A percentile compares a stretch with the other conserved stretches of the same genome.
phyloP scores from a whole-genome alignment of 1,139 yeast genomes.

The Lodderomyces orthopsilosis region DNA sequence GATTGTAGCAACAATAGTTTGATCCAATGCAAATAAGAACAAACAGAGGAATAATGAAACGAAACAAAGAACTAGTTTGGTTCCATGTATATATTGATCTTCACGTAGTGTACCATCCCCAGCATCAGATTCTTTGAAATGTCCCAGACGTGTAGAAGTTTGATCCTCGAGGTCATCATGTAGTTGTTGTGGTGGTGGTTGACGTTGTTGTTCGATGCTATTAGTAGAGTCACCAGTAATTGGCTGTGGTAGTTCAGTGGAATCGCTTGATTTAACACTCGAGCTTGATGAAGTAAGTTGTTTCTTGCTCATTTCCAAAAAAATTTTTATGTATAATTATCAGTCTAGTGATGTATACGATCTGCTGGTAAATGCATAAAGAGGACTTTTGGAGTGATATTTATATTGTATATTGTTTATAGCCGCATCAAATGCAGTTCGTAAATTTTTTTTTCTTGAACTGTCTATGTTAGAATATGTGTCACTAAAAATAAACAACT shows the following conservation, averaged over 20 bases:
- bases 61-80: slow-evolving; percentile 25
- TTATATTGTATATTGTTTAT: not conserved
- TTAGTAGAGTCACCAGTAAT: not conserved
- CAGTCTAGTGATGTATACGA: not conserved
- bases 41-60: slow-evolving; percentile 28
- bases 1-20: slow-evolving; percentile 38
- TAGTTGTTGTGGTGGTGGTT: slow-evolving; percentile 2
- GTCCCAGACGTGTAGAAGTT: slow-evolving; percentile 2
- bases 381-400: not conserved
- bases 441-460: too few species aligned
- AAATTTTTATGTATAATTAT: not conserved
- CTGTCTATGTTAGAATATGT: too few species aligned
- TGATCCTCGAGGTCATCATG: slow-evolving; percentile 9
- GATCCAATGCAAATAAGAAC: slow-evolving; percentile 40
- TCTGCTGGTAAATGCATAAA: too few species aligned
- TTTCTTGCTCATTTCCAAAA: not conserved
- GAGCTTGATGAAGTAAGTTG: not conserved
- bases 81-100: slow-evolving; percentile 36
- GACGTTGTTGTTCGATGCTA: not conserved
- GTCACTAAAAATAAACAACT: not conserved
- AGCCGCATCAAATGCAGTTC: too few species aligned
- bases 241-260: not conserved
- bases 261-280: not conserved
- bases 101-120: slow-evolving; percentile 43
- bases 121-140: slow-evolving; percentile 35